Evolutionary conservation across 2,329 filamentous ascomycete species (phyloP), one percentile per base, ranked within the genome.

Genomic region (Drechslerella coelobrocha): DNA sequence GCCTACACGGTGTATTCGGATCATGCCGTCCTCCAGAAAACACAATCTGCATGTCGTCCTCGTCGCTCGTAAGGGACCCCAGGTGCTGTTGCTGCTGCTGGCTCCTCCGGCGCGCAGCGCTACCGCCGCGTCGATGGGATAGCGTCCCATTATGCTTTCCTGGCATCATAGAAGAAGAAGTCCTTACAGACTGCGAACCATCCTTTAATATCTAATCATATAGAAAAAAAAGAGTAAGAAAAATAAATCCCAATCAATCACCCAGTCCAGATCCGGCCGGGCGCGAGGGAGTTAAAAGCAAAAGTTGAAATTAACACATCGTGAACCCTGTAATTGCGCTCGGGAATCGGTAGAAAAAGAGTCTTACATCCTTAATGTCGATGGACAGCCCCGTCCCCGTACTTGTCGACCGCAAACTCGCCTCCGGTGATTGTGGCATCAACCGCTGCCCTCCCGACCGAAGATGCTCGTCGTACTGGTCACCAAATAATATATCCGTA

Each of bases 391-490:
- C 29, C 19, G 43, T 51, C 17, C 45, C 29, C 9, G 26, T 61
- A 41, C 66, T 60, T 12, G 27, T 34, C 26, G 59, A 39, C 12
- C 51, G 26, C 26, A 50, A n/a, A n/a, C n/a, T n/a, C n/a, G n/a
- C 17, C n/a, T 62, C 53, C 23, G 66, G 66, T 21, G 66, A 63
- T 21, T 48, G 60, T 8, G 51, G 26, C 51, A 57, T 59, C 12
- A 71, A 39, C 23, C 51, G 61, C 27, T 63, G 59, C 37, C 66
- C 66, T 26, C 66, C 59, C 27, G 41, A 50, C 23, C 66, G 66
- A 14, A 71, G 53, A 47, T 71, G 66, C 31, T 71, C 66, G 41
- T 71, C 66, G 59, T 71, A 71, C 54, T 71, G 61, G 31, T 66
- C 68, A 8, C 68, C 68, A 52, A 72, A 72, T 21, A 66, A 27